Evolutionary conservation across 2,329 filamentous ascomycete species (phyloP).

Genomic region (Aspergillus floridensis): DNA sequence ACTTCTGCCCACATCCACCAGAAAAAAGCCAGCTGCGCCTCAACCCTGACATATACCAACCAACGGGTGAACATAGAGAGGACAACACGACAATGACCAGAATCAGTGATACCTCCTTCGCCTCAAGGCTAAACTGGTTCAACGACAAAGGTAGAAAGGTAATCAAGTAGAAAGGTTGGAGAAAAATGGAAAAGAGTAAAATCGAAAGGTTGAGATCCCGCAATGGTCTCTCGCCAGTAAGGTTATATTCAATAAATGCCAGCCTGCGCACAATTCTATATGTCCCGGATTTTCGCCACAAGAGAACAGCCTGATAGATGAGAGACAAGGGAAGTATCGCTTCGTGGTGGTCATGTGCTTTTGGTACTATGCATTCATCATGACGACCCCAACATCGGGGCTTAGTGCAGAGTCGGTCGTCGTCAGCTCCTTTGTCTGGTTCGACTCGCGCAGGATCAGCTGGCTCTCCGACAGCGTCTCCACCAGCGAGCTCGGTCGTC

Average conservation of each 20-base stretch:
- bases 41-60: background rate
- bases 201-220: background rate
- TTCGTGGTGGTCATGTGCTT: constrained; percentile 1
- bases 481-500: constrained; percentile 29
- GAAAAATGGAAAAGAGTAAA: too few species aligned
- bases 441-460: constrained; percentile 29
- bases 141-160: background rate
- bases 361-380: constrained; percentile 34
- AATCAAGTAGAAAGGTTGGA: background rate
- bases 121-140: background rate
- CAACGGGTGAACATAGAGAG: background rate
- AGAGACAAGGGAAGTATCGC: background rate
- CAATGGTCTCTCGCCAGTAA: constrained; percentile 9
- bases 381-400: constrained; percentile 29
- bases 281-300: constrained; percentile 14
- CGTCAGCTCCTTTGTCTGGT: constrained; percentile 18
- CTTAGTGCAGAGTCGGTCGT: constrained; percentile 24
- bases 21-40: background rate
- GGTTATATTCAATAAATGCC: constrained; percentile 18
- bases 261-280: constrained; percentile 21
- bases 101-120: background rate
- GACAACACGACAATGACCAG: background rate
- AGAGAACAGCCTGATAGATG: constrained; percentile 6
- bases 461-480: constrained; percentile 36
- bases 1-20: background rate